Percentiles rank a stretch among this genome's conserved stretches.
These are phyloP conservation scores for Solanum neorickii DNA, from an alignment of 257 asterid genomes.

Conservation along the genomic window DNA sequence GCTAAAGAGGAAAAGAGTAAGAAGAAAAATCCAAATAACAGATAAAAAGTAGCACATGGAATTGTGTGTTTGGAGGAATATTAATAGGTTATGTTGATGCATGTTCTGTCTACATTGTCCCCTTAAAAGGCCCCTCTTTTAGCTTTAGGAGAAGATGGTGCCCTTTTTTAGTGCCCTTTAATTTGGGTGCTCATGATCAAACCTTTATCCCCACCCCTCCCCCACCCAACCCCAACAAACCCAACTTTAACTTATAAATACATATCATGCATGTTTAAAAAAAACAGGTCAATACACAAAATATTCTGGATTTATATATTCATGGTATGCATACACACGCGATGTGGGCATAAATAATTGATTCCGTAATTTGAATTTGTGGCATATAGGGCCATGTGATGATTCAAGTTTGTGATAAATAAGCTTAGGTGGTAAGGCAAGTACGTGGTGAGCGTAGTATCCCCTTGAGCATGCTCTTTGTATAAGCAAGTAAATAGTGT, in stretches of 20 bases:
- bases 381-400: background rate
- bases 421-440: background rate
- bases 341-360: background rate
- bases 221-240: background rate
- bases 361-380: background rate
- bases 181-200: constrained; percentile 23
- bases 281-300: background rate
- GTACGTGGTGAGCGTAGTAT: background rate
- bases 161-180: constrained; percentile 21
- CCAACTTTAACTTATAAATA: background rate
- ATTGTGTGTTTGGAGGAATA: constrained; percentile 64
- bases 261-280: background rate
- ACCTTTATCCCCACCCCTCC: background rate
- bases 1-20: constrained; percentile 34
- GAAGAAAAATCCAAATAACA: constrained; percentile 34
- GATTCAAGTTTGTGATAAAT: too few species aligned
- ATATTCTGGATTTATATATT: background rate
- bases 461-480: background rate
- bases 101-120: constrained; percentile 23
- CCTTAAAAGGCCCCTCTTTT: constrained; percentile 16
- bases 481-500: background rate
- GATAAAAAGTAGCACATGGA: constrained; percentile 51
- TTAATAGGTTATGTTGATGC: constrained; percentile 26
- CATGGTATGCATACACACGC: background rate
- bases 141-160: constrained; percentile 29